Evolutionary conservation across 805 yeast species (phyloP), one percentile per base, ranked within the genome.

Genomic region (Kuraishia molischiana): DNA sequence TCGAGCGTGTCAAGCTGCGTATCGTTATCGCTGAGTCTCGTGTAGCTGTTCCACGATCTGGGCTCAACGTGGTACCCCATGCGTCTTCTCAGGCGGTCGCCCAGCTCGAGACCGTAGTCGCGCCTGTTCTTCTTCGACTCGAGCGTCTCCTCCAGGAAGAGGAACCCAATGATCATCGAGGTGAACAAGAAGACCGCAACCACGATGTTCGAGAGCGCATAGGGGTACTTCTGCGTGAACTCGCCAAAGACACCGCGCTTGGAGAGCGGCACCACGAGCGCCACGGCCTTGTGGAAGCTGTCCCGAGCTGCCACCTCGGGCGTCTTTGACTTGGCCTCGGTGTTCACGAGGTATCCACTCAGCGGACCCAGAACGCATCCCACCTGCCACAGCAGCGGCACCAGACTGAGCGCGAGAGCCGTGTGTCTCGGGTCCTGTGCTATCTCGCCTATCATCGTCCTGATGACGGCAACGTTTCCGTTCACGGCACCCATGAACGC

Each of bases 351-450:
- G 62, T 60, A 44, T 61, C 62, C 71, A 58, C 64, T 61, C 50
- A 74, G 56, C 1, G 84, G 83, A 1, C 85, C 85, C 11, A 78
- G 48, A 11, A 77, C 67, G 20, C 72, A 58, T 4, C 85, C 85
- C 17, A 76, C 45, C 48, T 77, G 77, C 69, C 74, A 79, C 11
- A 78, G 55, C 28, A 78, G 52, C 0, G 85, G 84, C 54, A 78
- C 61, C 3, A 74, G 69, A 31, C 77, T 66, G 47, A 78, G 76
- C 1, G 83, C 83, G 6, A 75, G 39, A 8, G 81, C 79, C 51
- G 77, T 82, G 49, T 77, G 83, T 26, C 62, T 59, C 37, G 74
- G 61, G 40, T 77, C 72, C 40, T 56, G 60, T 3, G 80, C 79
- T 13, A 74, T 54, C 49, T 78, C 85, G 3, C 83, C 85, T 33